Evolutionary conservation across 768 basidiomycete genomes (phyloP).

Genomic region (Auricularia sp.): DNA sequence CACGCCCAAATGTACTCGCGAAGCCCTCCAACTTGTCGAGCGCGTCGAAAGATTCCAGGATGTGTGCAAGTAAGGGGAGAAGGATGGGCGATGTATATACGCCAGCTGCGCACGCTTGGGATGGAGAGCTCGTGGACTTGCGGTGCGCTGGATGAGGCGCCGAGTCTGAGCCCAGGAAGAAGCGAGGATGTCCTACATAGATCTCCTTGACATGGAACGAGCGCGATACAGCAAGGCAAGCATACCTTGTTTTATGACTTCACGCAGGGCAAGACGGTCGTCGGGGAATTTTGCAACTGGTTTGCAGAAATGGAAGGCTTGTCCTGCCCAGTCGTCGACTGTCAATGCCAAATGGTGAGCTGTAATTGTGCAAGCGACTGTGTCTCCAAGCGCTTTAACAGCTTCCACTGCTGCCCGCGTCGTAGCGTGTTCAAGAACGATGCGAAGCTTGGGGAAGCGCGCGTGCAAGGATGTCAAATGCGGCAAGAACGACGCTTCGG

Average conservation of each 20-base stretch:
- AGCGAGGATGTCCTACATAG: conserved; percentile 61
- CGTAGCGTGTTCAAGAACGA: conserved; percentile 95
- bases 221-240: background rate
- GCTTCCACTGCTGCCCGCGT: conserved; percentile 83
- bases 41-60: conserved; percentile 81
- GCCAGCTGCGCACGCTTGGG: conserved; percentile 80
- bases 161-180: conserved; percentile 95
- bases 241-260: conserved; percentile 65
- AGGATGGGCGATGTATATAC: conserved; percentile 92
- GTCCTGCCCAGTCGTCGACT: conserved; percentile 94
- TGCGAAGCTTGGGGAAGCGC: conserved; percentile 80
- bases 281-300: conserved; percentile 95
- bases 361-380: conserved; percentile 93
- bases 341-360: conserved; percentile 91
- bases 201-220: background rate
- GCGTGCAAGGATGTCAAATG: conserved; percentile 75
- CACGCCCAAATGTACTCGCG: conserved; percentile 65
- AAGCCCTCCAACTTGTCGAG: conserved; percentile 74
- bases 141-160: conserved; percentile 75
- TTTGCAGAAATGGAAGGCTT: conserved; percentile 94
- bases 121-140: conserved; percentile 62
- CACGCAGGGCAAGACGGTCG: conserved; percentile 72
- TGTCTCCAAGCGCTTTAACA: conserved; percentile 66
- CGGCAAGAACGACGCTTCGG: conserved; percentile 80
- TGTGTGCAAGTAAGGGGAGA: conserved; percentile 78